These are phyloP conservation scores for Eimeria tenella DNA, from an alignment of 169 alveolate species.

Conservation along the genomic window DNA sequence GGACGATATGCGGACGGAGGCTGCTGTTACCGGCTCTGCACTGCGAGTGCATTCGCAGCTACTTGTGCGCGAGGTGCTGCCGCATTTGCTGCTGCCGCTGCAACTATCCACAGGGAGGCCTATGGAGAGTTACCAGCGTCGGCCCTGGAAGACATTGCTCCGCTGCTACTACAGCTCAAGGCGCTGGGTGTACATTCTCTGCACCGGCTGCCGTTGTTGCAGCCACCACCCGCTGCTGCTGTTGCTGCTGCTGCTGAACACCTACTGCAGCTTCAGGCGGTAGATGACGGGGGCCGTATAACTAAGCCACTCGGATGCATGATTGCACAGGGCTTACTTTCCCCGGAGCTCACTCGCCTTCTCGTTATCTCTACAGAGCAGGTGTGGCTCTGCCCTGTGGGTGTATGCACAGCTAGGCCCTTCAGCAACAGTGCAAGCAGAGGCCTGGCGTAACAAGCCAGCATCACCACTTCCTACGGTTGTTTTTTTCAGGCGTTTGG, in stretches of 20 bases:
- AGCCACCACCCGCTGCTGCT: constrained; percentile 61
- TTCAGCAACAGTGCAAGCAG: background rate
- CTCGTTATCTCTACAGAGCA: constrained; percentile 39
- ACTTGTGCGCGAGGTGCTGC: constrained; percentile 17
- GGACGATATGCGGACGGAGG: constrained; percentile 39
- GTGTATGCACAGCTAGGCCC: background rate
- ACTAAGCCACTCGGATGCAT: constrained; percentile 59
- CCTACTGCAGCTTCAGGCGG: constrained; percentile 47
- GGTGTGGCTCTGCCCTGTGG: constrained; percentile 11
- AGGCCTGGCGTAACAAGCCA: background rate
- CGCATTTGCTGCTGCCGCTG: background rate
- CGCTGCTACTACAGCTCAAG: constrained; percentile 56
- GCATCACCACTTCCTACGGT: background rate
- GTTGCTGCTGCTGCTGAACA: constrained; percentile 48
- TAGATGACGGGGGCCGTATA: constrained; percentile 30
- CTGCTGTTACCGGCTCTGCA: constrained; percentile 51
- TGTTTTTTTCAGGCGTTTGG: constrained; percentile 61
- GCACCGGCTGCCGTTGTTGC: constrained; percentile 65
- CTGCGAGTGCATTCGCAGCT: constrained; percentile 51
- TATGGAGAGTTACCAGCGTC: constrained; percentile 40
- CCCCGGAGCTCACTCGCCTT: constrained; percentile 62
- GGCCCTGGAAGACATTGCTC: constrained; percentile 55
- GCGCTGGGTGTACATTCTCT: constrained; percentile 44
- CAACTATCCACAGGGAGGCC: background rate
- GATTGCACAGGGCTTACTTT: constrained; percentile 48